Conservation (phyloP, 176 grass and related monocot species). For the Cenchrus fungigraminus region DNA sequence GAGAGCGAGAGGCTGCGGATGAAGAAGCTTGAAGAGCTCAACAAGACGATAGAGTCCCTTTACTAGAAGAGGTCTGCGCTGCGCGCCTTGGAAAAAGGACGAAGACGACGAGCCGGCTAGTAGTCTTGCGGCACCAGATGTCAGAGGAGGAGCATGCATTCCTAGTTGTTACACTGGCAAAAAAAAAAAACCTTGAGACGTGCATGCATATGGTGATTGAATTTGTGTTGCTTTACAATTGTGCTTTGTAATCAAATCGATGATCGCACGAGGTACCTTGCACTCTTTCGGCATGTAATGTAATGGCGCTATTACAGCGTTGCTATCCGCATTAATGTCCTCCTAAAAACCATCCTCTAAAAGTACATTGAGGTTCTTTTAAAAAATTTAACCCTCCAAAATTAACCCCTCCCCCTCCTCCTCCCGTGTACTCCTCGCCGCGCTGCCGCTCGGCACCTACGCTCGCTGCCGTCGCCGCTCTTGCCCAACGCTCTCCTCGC, state of each 20-base stretch:
- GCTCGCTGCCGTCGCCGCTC: too few relatives aligned
- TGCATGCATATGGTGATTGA: background rate
- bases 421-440: too few relatives aligned
- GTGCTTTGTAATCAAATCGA: background rate
- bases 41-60: conserved; percentile 46
- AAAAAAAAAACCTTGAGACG: too few relatives aligned
- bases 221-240: background rate
- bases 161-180: background rate
- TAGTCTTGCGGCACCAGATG: background rate
- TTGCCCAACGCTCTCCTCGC: too few relatives aligned
- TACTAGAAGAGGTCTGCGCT: conserved; percentile 20
- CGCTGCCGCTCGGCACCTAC: too few relatives aligned
- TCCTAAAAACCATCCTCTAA: too few relatives aligned
- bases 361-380: too few relatives aligned
- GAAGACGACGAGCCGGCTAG: background rate
- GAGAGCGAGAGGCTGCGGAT: conserved; percentile 51
- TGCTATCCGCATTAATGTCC: background rate
- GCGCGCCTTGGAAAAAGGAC: too few relatives aligned
- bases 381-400: too few relatives aligned
- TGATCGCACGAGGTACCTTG: too few relatives aligned
- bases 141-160: background rate
- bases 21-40: conserved; percentile 55
- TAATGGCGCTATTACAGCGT: background rate
- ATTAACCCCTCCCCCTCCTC: too few relatives aligned
- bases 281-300: background rate